Base-by-base conservation (phyloP, 2,329 filamentous ascomycete species). In the Penicillium sp. region DNA sequence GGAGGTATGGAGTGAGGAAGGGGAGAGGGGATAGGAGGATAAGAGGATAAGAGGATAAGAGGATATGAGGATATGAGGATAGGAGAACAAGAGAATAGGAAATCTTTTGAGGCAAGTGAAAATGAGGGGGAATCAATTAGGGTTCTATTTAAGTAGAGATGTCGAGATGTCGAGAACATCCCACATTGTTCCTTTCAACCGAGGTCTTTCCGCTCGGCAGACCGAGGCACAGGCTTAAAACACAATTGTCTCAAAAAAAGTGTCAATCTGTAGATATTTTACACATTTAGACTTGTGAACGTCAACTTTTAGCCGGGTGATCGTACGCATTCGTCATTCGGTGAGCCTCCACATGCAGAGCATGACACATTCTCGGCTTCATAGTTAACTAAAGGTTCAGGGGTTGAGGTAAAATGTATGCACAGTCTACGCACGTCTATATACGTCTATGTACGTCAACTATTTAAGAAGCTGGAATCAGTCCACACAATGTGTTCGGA, bases 221-320 rank as follows among this genome's bases (percentile, higher is more conserved):
- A 45, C 59, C 59, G 60, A 61, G 54, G 62, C 47, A 50, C 31
- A 39, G 23, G 41, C n/a, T n/a, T 46, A 3, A 16, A 33, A 25
- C 9, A 25, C 9, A 25, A n/a, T 45, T 44, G 41, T 44, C 41
- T 29, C 21, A n/a, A 27, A n/a, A 10, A 27, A 9, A 5, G 15
- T n/a, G 15, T 27, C 8, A 10, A 38, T n/a, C 31, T 34, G 21
- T 6, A 43, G 23, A 27, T n/a, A 19, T 46, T 33, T 33, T 23
- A 23, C 8, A 23, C 19, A 21, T 39, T 39, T 23, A 31, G 19
- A 51, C 21, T 34, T 8, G 27, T 33, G 19, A 51, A 43, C 7
- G 29, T 33, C 39, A 21, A 21, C 19, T 16, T 16, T 10, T 23
- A 34, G 39, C 21, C 21, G 49, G 16, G 11, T 43, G 29, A 29